These are phyloP conservation scores for Blastobotrys chiropterorum DNA, from an alignment of 805 yeast genomes.

Conservation along the genomic window DNA sequence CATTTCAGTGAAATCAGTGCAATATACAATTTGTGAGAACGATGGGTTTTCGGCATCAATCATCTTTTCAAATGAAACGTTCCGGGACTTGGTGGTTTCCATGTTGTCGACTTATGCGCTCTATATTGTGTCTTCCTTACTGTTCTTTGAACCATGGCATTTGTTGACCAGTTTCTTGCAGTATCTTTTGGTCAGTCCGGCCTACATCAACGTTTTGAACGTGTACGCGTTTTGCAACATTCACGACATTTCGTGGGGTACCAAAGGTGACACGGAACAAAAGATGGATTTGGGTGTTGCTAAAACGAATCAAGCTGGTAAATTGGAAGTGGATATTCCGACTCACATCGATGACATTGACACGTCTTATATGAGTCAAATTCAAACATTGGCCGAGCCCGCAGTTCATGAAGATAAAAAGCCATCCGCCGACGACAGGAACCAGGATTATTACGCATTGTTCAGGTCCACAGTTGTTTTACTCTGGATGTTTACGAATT, in stretches of 20 bases:
- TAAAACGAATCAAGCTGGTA: conserved; percentile 73
- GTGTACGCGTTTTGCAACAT: conserved; percentile 97
- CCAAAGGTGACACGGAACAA: conserved; percentile 84
- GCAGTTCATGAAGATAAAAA: conserved; percentile 30
- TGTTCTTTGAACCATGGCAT: conserved; percentile 97
- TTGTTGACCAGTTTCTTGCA: conserved; percentile 79
- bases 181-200: conserved; percentile 83
- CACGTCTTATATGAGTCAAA: conserved; percentile 57
- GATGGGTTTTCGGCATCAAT: conserved; percentile 31
- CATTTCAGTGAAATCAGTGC: conserved; percentile 70
- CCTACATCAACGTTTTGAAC: conserved; percentile 86
- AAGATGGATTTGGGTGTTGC: conserved; percentile 72
- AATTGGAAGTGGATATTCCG: conserved; percentile 77
- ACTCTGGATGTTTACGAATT: conserved; percentile 83
- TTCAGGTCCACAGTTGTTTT: conserved; percentile 85
- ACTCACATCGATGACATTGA: conserved; percentile 74
- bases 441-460: conserved; percentile 81
- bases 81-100: conserved; percentile 80
- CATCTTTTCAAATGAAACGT: conserved; percentile 52
- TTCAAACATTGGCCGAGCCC: conserved; percentile 45
- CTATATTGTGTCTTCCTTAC: conserved; percentile 70
- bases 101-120: conserved; percentile 87
- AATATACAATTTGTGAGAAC: conserved; percentile 72
- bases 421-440: conserved; percentile 43
- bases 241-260: conserved; percentile 99